Conservation (phyloP, 2,329 filamentous ascomycete species). For the Dactylonectria macrodidyma region DNA sequence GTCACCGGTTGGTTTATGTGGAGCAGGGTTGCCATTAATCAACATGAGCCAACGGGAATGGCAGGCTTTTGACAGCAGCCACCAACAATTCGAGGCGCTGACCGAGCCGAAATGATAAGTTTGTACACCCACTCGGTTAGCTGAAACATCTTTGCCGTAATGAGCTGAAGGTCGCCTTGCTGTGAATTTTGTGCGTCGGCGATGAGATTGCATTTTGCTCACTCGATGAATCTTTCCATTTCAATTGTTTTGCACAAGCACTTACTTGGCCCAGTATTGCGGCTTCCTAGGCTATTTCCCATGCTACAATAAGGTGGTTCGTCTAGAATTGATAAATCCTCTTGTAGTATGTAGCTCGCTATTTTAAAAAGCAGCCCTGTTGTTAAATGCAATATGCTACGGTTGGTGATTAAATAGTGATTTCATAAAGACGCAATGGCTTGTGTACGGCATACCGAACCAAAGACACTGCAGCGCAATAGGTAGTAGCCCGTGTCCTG, state of each 20-base stretch:
- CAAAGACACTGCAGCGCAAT: conserved; percentile 1
- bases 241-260: neutral
- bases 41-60: no score
- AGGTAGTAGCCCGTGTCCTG: conserved; percentile 3
- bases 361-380: neutral
- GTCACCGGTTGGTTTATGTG: no score
- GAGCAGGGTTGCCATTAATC: no score
- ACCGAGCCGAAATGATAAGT: neutral
- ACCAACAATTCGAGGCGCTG: conserved; percentile 5
- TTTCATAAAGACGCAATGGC: neutral
- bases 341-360: neutral
- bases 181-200: neutral
- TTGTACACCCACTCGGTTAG: conserved; percentile 38
- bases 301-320: neutral
- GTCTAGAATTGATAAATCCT: neutral
- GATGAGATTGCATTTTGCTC: neutral
- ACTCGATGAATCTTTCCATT: neutral
- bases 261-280: neutral
- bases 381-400: conserved; percentile 1
- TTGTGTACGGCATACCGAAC: neutral
- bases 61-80: no score
- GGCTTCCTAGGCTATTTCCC: neutral
- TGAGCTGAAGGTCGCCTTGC: conserved; percentile 11
- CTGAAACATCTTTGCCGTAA: conserved; percentile 33
- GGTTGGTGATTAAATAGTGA: neutral